Percentiles rank a stretch among this genome's conserved stretches.
Conservation (phyloP, 148 eudicot species). For the Euryodendron excelsum region DNA sequence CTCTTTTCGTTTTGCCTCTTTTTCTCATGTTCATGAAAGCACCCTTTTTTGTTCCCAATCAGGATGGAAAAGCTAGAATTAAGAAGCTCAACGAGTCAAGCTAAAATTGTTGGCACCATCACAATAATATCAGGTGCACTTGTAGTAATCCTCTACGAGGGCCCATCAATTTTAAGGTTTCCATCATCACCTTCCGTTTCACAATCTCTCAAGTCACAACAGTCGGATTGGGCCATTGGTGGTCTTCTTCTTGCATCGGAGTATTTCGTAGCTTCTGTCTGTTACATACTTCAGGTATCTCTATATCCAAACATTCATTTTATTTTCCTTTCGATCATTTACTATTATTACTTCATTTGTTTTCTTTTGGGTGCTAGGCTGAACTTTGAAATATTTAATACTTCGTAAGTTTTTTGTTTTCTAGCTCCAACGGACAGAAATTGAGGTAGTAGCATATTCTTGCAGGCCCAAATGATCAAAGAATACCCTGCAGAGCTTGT, state of each 20-base stretch:
- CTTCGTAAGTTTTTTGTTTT: too few species aligned
- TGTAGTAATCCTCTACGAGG: conserved; percentile 55
- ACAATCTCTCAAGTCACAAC: conserved; percentile 21
- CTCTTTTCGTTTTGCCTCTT: too few species aligned
- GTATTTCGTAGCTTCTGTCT: conserved; percentile 62
- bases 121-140: conserved; percentile 64
- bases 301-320: too few species aligned
- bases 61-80: conserved; percentile 66
- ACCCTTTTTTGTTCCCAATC: too few species aligned
- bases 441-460: too few species aligned
- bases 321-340: too few species aligned
- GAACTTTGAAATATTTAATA: too few species aligned
- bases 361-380: too few species aligned
- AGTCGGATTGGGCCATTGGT: conserved; percentile 54
- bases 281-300: conserved; percentile 89
- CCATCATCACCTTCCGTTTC: conserved; percentile 8
- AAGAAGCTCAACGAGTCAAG: conserved; percentile 54
- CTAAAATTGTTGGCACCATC: conserved; percentile 57
- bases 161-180: conserved; percentile 38
- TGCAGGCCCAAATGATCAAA: conserved; percentile 52
- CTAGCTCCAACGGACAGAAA: too few species aligned
- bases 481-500: conserved; percentile 59
- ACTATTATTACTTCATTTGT: not conserved
- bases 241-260: conserved; percentile 56
- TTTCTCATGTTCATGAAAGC: too few species aligned